phyloP scores from a whole-genome alignment of 1,284 basidiomycete species.

The Tausonia pullulans region DNA sequence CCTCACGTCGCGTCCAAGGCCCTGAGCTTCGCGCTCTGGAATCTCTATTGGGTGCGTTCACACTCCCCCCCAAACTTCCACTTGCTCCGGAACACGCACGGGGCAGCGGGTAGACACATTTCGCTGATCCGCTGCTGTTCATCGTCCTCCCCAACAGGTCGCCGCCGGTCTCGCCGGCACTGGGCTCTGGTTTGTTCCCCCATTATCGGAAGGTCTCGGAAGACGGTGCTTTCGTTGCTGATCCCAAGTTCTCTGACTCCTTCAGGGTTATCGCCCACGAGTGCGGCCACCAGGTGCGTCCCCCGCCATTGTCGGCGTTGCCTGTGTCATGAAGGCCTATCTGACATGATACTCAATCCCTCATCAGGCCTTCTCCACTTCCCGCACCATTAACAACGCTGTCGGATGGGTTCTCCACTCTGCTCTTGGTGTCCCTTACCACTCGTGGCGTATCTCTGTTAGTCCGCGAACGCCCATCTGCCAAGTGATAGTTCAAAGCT shows the following conservation, averaged over 20 bases:
- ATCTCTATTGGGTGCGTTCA: constrained; percentile 38
- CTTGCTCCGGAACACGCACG: too few relatives aligned
- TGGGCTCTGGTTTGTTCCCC: too few relatives aligned
- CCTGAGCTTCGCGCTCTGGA: constrained; percentile 62
- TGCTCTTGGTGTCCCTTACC: constrained; percentile 86
- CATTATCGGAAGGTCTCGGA: background rate
- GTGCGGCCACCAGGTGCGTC: constrained; percentile 66
- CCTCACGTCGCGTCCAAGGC: constrained; percentile 55
- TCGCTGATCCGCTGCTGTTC: too few relatives aligned
- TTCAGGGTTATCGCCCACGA: constrained; percentile 84
- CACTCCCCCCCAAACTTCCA: too few relatives aligned
- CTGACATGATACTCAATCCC: too few relatives aligned
- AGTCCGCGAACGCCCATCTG: too few relatives aligned
- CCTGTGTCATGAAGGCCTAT: too few relatives aligned
- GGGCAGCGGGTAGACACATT: too few relatives aligned
- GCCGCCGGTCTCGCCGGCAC: too few relatives aligned
- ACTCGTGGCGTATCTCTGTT: constrained; percentile 85
- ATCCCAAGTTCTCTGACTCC: background rate
- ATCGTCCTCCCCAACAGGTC: too few relatives aligned
- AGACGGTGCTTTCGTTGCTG: background rate
- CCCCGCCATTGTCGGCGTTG: too few relatives aligned
- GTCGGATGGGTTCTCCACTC: constrained; percentile 95
- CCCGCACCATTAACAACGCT: constrained; percentile 69
- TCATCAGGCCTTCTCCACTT: constrained; percentile 70
- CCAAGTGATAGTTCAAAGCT: too few relatives aligned